phyloP scores from a whole-genome alignment of 306 rosid genomes.

The Castanea crenata region DNA sequence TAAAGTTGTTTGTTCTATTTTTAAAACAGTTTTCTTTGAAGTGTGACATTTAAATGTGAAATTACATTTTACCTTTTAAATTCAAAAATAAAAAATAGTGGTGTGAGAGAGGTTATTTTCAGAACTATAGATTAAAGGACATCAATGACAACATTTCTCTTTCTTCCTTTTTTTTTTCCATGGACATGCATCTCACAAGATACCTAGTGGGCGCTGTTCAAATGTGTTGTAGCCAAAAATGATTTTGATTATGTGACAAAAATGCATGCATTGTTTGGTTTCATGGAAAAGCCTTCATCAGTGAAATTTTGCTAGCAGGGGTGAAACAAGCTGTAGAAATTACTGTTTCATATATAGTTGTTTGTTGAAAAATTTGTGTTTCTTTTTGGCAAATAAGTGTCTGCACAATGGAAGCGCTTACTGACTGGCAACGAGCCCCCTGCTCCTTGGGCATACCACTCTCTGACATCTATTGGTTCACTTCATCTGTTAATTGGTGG shows the following conservation, averaged over 20 bases:
- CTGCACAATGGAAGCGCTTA: conserved; percentile 95
- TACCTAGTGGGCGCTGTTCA: too few relatives aligned
- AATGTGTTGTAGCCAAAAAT: too few relatives aligned
- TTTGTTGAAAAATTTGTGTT: not conserved
- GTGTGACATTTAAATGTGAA: not conserved
- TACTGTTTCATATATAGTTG: conserved; percentile 7
- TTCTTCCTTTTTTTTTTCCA: too few relatives aligned
- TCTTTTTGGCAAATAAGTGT: conserved; percentile 44
- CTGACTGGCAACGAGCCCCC: conserved; percentile 81
- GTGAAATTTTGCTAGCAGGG: not conserved
- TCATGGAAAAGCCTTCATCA: not conserved
- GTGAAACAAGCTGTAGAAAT: not conserved
- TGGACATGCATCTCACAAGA: too few relatives aligned
- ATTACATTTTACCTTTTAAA: not conserved
- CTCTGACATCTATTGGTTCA: conserved; percentile 69
- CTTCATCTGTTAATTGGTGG: conserved; percentile 83
- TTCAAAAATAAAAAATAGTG: too few relatives aligned
- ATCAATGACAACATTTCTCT: too few relatives aligned
- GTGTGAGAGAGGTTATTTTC: too few relatives aligned
- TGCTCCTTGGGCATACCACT: conserved; percentile 94
- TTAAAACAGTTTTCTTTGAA: not conserved
- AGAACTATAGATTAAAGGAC: too few relatives aligned
- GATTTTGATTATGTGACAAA: too few relatives aligned
- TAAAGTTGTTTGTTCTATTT: conserved; percentile 11
- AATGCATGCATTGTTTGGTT: too few relatives aligned